Base-by-base conservation (phyloP, 2,329 filamentous ascomycete species). In the Elsinoe fawcettii region DNA sequence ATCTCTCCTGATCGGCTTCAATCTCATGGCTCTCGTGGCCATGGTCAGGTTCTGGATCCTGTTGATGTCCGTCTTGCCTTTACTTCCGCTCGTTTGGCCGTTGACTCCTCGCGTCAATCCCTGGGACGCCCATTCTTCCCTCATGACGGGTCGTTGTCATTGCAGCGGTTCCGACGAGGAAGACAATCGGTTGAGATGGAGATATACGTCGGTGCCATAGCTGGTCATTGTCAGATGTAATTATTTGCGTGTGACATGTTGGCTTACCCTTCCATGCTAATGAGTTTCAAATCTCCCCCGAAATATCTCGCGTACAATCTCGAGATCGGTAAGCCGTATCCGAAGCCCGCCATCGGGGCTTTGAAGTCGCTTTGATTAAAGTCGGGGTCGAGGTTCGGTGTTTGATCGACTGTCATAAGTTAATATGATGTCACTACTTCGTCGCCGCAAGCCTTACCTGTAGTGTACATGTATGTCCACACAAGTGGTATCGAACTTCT, bases 381-480 rank as follows among this genome's bases (percentile, higher is more conserved):
- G 70, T 97, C 92, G 0, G 93, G 93, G 69, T 99, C 93, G 61
- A 99, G 77, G 68, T 85, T 95, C 12, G 93, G 93, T 20, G 93
- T 97, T 65, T 91, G 85, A 71, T 97, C 93, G 62, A 99, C 93
- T 1, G 93, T 14, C 5, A n/a, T 14, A 14, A 12, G 34, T 37
- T 12, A 37, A 14, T 6, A 12, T n/a, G n/a, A 37, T 37, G 34
- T 3, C 34, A 37, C 14, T 12, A 37, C 14, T 14, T 37, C 5
- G 5, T 5, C 27, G 9, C 27, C 34, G 34, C 9, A 14, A 6
- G 9, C 6, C 34, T 37, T 37, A 12, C 34, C 34, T 14, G 34
- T 99, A 34, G 93, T 99, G 72, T 99, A 99, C 93, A 97, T 99
- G 72, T 99, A 99, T 11, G 93, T 99, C 93, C 93, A 99, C n/a